Evolutionary conservation across 164 flowering plant species (phyloP).

Genomic region (Vitis cinerea): DNA sequence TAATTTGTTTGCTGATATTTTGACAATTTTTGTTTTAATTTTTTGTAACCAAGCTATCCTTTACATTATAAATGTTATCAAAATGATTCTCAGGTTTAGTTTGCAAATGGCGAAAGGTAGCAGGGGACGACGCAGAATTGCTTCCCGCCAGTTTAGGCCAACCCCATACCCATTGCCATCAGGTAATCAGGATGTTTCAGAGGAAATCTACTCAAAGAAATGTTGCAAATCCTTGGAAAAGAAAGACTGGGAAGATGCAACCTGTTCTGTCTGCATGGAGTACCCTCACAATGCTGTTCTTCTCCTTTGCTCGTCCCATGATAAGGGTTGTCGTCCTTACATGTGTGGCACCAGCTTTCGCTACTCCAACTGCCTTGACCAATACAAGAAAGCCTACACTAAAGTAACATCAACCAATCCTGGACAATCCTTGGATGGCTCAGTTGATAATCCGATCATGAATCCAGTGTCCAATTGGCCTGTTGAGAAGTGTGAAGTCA

Average conservation of each 20-base stretch:
- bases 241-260: constrained; percentile 68
- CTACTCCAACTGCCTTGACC: constrained; percentile 66
- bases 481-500: constrained; percentile 22
- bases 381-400: constrained; percentile 55
- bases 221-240: constrained; percentile 31
- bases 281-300: constrained; percentile 77
- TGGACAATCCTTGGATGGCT: constrained; percentile 8
- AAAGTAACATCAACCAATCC: constrained; percentile 18
- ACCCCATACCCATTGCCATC: constrained; percentile 55
- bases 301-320: constrained; percentile 70
- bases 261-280: constrained; percentile 75
- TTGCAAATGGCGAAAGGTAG: constrained; percentile 70
- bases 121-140: constrained; percentile 54
- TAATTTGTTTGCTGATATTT: neutral
- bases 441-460: neutral
- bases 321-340: constrained; percentile 76
- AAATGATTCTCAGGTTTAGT: constrained; percentile 26
- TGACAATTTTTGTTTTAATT: neutral
- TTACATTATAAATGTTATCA: neutral
- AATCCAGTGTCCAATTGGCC: constrained; percentile 12
- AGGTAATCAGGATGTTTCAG: constrained; percentile 6
- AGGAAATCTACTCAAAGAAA: constrained; percentile 16
- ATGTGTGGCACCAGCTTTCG: constrained; percentile 76
- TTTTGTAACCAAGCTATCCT: neutral
- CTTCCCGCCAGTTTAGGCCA: constrained; percentile 49